Evolutionary conservation across 2,329 filamentous ascomycete species (phyloP), one percentile per base, ranked within the genome.

Genomic region (Paecilomyces formosus): DNA sequence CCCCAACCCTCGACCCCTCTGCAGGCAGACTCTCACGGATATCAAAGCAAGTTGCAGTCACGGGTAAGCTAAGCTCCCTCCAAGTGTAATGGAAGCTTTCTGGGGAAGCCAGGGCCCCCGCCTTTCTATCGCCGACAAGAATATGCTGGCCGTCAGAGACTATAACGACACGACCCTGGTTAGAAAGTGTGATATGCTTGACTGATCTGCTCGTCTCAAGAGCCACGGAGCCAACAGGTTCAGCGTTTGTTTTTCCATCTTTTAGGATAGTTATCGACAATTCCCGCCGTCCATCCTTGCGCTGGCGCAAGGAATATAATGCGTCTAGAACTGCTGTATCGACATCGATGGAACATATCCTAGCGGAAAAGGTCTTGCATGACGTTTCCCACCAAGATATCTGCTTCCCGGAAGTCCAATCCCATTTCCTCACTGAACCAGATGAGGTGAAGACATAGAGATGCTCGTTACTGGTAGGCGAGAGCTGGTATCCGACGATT

Each of bases 31-130:
- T 78, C 58, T 75, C 74, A 62, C 84, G 81, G 55, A 89, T 70
- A 67, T 94, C 88, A 52, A 91, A 74, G 60, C 84, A 86, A 28
- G 84, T 85, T 55, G 92, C 82, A 50, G 83, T 80, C 63, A 90
- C 85, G 2, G 84, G 82, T 45, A 79, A 72, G 2, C 72, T 70
- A 55, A 84, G 71, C 64, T 85, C 81, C 58, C 79, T 76, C 82
- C 83, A 86, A 6, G 74, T 72, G 65, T 81, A 84, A 30, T 66
- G 69, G 15, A 76, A 65, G 52, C 75, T 70, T 55, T 76, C 71
- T 26, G 74, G 63, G 9, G 65, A 62, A n/a, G 68, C 70, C 24
- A 73, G 68, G 45, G 66, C 66, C 18, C 64, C 55, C 15, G 70
- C 71, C 26, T 71, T 66, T 30, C 76, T 72, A 57, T 78, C 80